Evolutionary conservation across 2,329 filamentous ascomycete species (phyloP).

Genomic region (Monosporascus cannonballus): DNA sequence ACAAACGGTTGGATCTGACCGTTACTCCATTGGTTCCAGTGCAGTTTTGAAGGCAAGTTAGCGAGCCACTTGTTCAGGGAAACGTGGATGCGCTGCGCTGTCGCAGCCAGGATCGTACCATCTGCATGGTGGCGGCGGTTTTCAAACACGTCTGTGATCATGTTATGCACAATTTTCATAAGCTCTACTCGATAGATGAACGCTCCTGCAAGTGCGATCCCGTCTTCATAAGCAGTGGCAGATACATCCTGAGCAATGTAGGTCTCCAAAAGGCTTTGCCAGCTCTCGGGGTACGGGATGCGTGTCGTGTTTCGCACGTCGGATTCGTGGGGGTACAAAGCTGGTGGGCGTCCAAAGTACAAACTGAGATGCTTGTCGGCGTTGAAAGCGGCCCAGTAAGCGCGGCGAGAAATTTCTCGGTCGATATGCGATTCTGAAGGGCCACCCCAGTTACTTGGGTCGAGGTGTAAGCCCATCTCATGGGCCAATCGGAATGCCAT

Average conservation of each 20-base stretch:
- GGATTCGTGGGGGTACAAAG: slow-evolving; percentile 41
- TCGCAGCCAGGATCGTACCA: slow-evolving; percentile 33
- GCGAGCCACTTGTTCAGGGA: slow-evolving; percentile 41
- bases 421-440: slow-evolving; percentile 33
- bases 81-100: slow-evolving; percentile 39
- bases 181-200: slow-evolving; percentile 43
- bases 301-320: slow-evolving; percentile 43
- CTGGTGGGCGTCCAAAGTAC: slow-evolving; percentile 45
- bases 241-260: slow-evolving; percentile 39
- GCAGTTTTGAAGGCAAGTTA: slow-evolving; percentile 37
- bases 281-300: slow-evolving; percentile 43
- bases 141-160: slow-evolving; percentile 46
- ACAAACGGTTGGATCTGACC: slow-evolving; percentile 39
- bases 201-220: slow-evolving; percentile 34
- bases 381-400: slow-evolving; percentile 46
- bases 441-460: slow-evolving; percentile 43
- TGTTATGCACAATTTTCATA: slow-evolving; percentile 41
- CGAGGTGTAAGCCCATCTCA: slow-evolving; percentile 46
- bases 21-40: slow-evolving; percentile 47
- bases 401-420: slow-evolving; percentile 40
- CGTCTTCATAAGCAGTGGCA: slow-evolving; percentile 40
- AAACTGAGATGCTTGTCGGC: slow-evolving; percentile 45
- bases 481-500: slow-evolving; percentile 46
- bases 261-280: slow-evolving; percentile 39
- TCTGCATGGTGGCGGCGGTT: slow-evolving; percentile 37